A percentile compares a stretch with the other conserved stretches of the same genome.
Evolutionary conservation across 2,329 filamentous ascomycete genomes (phyloP).

Genomic region (Neofusicoccum kwambonambiense): DNA sequence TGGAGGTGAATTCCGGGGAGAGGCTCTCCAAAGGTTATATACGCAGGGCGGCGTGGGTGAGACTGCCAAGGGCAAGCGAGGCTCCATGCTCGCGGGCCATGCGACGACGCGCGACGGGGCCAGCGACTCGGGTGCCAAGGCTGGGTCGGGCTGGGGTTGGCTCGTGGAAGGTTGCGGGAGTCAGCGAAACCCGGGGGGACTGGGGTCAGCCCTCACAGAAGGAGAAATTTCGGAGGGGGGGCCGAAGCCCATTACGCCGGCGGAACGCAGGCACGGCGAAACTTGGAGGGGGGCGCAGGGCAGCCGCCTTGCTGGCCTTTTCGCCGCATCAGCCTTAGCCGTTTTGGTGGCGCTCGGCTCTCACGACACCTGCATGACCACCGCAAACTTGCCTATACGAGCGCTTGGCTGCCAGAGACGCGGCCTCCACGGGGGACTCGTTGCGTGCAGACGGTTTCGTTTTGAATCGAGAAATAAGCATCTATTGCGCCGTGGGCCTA

Average conservation of each 20-base stretch:
- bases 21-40: neutral
- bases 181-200: neutral
- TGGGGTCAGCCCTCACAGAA: neutral
- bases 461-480: neutral
- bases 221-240: conserved; percentile 10
- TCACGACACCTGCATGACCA: neutral
- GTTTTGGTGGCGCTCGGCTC: conserved; percentile 1
- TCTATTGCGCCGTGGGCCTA: neutral
- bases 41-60: neutral
- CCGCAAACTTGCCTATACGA: neutral
- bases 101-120: neutral
- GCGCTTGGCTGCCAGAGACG: neutral
- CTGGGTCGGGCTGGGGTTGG: neutral
- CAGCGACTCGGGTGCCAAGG: neutral
- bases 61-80: neutral
- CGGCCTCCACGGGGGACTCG: too few species aligned
- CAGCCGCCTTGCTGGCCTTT: neutral
- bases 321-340: neutral
- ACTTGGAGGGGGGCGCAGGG: neutral
- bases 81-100: neutral
- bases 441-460: neutral
- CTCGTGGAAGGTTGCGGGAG: neutral
- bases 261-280: conserved; percentile 4
- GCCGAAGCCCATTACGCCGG: neutral
- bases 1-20: neutral